phyloP scores from a whole-genome alignment of 257 asterid genomes.

The Anisodus acutangulus region DNA sequence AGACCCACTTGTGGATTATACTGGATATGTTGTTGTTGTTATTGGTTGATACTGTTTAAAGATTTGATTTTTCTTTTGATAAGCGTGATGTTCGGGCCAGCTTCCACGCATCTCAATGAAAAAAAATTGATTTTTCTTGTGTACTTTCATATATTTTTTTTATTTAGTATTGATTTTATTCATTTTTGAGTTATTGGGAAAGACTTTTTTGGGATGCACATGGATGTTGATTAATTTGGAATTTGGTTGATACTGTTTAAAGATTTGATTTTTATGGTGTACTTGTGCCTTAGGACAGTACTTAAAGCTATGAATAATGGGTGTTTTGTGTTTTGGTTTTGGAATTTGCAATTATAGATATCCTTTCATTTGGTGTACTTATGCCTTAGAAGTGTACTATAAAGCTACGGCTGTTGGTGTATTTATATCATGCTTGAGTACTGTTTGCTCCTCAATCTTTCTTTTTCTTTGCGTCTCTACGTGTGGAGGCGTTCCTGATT shows the following conservation, averaged over 20 bases:
- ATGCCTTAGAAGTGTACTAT: neutral
- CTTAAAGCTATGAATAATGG: neutral
- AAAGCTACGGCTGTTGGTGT: neutral
- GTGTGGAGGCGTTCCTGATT: neutral
- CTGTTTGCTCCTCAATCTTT: neutral
- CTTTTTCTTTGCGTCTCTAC: neutral
- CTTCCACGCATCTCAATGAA: no score
- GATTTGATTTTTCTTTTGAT: no score
- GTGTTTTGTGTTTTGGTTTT: no score
- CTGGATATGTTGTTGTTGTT: no score
- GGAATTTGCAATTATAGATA: no score
- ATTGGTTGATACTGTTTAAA: no score
- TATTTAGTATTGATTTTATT: neutral
- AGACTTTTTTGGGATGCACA: neutral
- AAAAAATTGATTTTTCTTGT: no score
- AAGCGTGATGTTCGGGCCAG: no score
- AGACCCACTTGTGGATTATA: no score
- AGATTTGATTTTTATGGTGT: neutral
- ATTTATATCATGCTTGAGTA: neutral
- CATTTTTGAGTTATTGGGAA: neutral
- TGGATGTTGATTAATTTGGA: neutral
- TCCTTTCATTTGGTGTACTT: no score
- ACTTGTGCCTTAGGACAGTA: neutral
- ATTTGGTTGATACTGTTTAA: neutral
- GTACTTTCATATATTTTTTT: neutral